Conservation (phyloP, 2,329 filamentous ascomycete species). For the Neoscytalidium dimidiatum region DNA sequence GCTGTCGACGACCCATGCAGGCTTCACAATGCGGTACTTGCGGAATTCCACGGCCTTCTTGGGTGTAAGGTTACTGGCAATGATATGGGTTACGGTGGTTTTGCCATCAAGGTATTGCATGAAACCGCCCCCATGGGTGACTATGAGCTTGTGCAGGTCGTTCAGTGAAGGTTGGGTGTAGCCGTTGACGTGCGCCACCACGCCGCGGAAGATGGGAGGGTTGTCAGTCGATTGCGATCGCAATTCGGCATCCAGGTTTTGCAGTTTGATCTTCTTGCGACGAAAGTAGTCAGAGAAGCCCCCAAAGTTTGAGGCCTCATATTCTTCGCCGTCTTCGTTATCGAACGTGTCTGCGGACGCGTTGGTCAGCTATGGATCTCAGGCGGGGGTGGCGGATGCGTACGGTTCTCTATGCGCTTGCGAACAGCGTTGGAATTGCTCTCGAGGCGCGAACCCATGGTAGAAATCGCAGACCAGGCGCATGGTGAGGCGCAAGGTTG, state of each 20-base stretch:
- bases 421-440: slow-evolving; percentile 60
- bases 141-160: slow-evolving; percentile 83
- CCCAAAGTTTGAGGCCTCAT: slow-evolving; percentile 81
- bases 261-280: slow-evolving; percentile 94
- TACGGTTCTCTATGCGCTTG: slow-evolving; percentile 64
- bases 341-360: slow-evolving; percentile 64
- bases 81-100: slow-evolving; percentile 93
- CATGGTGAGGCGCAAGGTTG: not conserved
- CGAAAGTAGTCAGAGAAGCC: slow-evolving; percentile 91
- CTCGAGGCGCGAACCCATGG: slow-evolving; percentile 65
- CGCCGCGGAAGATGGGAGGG: slow-evolving; percentile 83
- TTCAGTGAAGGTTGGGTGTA: slow-evolving; percentile 94
- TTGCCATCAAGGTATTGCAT: slow-evolving; percentile 94
- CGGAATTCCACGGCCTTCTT: slow-evolving; percentile 91
- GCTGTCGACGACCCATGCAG: slow-evolving; percentile 91
- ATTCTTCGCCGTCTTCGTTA: slow-evolving; percentile 86
- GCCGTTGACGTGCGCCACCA: slow-evolving; percentile 90
- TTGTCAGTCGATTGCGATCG: slow-evolving; percentile 69
- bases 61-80: slow-evolving; percentile 84
- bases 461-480: slow-evolving; percentile 16
- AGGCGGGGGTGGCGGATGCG: slow-evolving; percentile 22
- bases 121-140: slow-evolving; percentile 91
- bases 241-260: slow-evolving; percentile 86
- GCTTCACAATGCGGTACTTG: slow-evolving; percentile 89
- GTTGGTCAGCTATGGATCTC: slow-evolving; percentile 15